These are phyloP conservation scores for Ilyonectria robusta DNA, from an alignment of 2,329 filamentous ascomycete species.

Conservation along the genomic window DNA sequence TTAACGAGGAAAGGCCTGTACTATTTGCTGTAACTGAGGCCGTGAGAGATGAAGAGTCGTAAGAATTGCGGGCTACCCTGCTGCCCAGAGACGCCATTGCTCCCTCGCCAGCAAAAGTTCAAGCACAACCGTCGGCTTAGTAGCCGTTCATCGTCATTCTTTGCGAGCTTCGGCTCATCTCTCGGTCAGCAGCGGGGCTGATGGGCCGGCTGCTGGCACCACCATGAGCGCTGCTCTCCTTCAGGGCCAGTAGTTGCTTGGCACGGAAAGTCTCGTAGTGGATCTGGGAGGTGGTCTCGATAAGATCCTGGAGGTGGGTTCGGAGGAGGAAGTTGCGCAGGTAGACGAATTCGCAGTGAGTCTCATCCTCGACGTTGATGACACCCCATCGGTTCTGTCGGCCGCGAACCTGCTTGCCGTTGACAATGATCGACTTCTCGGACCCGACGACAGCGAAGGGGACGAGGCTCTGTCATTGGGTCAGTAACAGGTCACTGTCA, in stretches of 20 bases:
- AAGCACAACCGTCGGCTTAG: slow-evolving; percentile 65
- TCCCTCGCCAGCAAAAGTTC: slow-evolving; percentile 50
- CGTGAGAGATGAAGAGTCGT: slow-evolving; percentile 51
- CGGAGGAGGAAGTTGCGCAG: slow-evolving; percentile 98
- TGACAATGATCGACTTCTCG: slow-evolving; percentile 97
- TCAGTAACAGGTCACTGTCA: slow-evolving; percentile 51
- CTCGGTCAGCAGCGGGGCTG: slow-evolving; percentile 92
- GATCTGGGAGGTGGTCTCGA: slow-evolving; percentile 99
- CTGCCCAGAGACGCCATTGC: slow-evolving; percentile 53
- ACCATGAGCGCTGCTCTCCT: slow-evolving; percentile 94
- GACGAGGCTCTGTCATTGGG: slow-evolving; percentile 79
- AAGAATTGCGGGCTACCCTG: slow-evolving; percentile 48
- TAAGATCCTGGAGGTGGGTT: slow-evolving; percentile 97
- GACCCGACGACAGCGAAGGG: slow-evolving; percentile 98
- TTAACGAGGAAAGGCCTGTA: slow-evolving; percentile 41
- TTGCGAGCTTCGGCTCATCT: slow-evolving; percentile 97
- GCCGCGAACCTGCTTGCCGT: slow-evolving; percentile 96
- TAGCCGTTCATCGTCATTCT: slow-evolving; percentile 99
- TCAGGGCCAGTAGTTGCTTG: slow-evolving; percentile 97
- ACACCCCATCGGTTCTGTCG: slow-evolving; percentile 99
- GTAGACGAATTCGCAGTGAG: slow-evolving; percentile 99
- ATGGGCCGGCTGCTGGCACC: slow-evolving; percentile 87
- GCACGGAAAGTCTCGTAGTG: slow-evolving; percentile 99
- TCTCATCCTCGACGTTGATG: slow-evolving; percentile 99
- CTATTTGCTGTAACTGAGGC: slow-evolving; percentile 49